phyloP scores from a whole-genome alignment of 1,284 basidiomycete genomes.

The Ustilago hordei region DNA sequence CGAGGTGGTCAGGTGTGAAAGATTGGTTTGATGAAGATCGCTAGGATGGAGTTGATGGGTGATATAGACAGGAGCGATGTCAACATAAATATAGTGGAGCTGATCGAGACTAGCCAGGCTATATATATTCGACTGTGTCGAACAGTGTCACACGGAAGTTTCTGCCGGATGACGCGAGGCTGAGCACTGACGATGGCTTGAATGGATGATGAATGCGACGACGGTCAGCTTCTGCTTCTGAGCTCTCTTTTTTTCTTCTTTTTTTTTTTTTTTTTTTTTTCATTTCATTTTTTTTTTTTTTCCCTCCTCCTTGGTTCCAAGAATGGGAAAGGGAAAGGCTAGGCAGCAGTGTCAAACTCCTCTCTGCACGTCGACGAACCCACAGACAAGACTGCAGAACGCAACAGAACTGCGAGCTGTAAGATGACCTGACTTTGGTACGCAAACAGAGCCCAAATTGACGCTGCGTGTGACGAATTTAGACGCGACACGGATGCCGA shows the following conservation, averaged over 20 bases:
- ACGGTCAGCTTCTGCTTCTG: slow-evolving; percentile 1
- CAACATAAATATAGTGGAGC: background rate
- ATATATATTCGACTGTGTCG: slow-evolving; percentile 7
- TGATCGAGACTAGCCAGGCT: background rate
- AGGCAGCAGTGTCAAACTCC: slow-evolving; percentile 14
- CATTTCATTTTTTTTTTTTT: background rate
- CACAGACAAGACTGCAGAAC: background rate
- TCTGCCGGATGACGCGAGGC: slow-evolving; percentile 6
- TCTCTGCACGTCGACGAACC: slow-evolving; percentile 27
- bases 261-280: slow-evolving; percentile 1
- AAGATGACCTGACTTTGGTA: slow-evolving; percentile 44
- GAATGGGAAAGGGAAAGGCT: background rate
- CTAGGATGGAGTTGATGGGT: slow-evolving; percentile 5
- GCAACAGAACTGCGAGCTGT: background rate
- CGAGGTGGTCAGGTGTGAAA: background rate
- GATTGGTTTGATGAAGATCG: background rate
- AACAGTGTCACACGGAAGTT: background rate
- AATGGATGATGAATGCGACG: background rate
- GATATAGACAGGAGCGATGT: slow-evolving; percentile 4
- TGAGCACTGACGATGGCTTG: slow-evolving; percentile 1
- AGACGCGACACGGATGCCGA: slow-evolving; percentile 15
- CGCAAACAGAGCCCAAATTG: background rate
- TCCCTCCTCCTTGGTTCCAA: slow-evolving; percentile 1
- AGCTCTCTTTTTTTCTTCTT: slow-evolving; percentile 5
- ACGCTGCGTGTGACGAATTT: slow-evolving; percentile 15